Percentiles rank a stretch among this genome's conserved stretches.
Conservation (phyloP, 1,139 yeast genomes). For the Protomyces gravidus region DNA sequence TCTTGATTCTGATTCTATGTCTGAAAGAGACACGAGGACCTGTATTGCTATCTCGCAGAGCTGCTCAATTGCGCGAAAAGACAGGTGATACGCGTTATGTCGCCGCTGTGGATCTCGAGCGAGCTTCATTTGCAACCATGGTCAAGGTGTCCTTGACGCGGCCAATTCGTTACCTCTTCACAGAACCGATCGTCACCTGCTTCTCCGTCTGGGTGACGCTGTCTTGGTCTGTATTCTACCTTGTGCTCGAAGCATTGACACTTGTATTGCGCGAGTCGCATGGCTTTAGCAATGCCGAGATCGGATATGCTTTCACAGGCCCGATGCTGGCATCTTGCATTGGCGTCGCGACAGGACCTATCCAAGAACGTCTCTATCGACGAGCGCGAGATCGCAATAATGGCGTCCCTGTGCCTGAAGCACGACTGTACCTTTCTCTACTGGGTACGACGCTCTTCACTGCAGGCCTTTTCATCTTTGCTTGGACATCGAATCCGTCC, state of each 20-base stretch:
- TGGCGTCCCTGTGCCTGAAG: conserved; percentile 42
- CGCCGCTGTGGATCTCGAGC: conserved; percentile 11
- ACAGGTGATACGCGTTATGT: conserved; percentile 28
- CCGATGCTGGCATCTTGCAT: not conserved
- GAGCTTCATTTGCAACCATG: conserved; percentile 1
- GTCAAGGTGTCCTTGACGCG: not conserved
- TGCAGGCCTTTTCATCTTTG: conserved; percentile 70
- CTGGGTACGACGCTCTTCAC: conserved; percentile 64
- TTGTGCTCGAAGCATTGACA: conserved; percentile 70
- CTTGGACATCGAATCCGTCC: conserved; percentile 56
- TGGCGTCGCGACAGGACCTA: conserved; percentile 46
- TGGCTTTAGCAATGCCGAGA: conserved; percentile 62
- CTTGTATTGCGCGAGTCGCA: conserved; percentile 62
- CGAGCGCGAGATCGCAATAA: conserved; percentile 41
- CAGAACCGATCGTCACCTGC: conserved; percentile 16
- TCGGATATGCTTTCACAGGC: conserved; percentile 47
- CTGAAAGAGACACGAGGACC: conserved; percentile 60
- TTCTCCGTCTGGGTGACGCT: conserved; percentile 47
- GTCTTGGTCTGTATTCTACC: conserved; percentile 58
- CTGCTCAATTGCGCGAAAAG: conserved; percentile 47
- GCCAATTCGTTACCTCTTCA: not conserved
- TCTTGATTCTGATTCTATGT: conserved; percentile 46
- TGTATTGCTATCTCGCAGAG: conserved; percentile 51
- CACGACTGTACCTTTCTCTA: conserved; percentile 54
- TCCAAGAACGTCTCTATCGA: not conserved